Conservation (phyloP, 768 basidiomycete species). For the Boletus barrowsii region DNA sequence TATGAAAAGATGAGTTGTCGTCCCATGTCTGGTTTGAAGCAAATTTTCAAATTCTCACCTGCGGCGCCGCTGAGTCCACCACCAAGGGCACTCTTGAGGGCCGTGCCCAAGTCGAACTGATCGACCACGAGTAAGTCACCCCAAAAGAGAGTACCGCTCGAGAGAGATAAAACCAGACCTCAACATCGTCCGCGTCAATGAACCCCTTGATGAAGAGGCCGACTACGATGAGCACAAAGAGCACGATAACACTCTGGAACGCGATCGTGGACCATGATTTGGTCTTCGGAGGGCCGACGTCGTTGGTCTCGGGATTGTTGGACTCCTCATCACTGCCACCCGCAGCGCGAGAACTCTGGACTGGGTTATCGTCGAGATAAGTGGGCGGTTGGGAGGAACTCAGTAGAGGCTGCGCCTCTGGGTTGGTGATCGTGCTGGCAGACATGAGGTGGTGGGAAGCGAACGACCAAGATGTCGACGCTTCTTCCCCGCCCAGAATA, state of each 20-base stretch:
- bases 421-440: conserved; percentile 1
- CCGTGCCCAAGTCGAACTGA: conserved; percentile 77
- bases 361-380: conserved; percentile 11
- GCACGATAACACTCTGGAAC: conserved; percentile 33
- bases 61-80: conserved; percentile 90
- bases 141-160: conserved; percentile 36
- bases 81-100: conserved; percentile 80
- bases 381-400: conserved; percentile 11
- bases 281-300: conserved; percentile 2
- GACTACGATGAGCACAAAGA: conserved; percentile 39
- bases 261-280: conserved; percentile 12
- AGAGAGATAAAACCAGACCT: conserved; percentile 41
- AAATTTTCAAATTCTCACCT: conserved; percentile 38
- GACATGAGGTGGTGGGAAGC: conserved; percentile 23
- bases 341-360: neutral
- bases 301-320: neutral
- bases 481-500: neutral
- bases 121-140: conserved; percentile 39
- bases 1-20: conserved; percentile 4
- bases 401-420: conserved; percentile 25
- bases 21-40: neutral
- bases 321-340: conserved; percentile 20
- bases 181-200: conserved; percentile 63
- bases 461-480: neutral
- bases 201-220: conserved; percentile 66